A percentile compares a stretch with the other conserved stretches of the same genome.
These are phyloP conservation scores for Diplodia seriata DNA, from an alignment of 2,329 filamentous ascomycete genomes.

Conservation along the genomic window DNA sequence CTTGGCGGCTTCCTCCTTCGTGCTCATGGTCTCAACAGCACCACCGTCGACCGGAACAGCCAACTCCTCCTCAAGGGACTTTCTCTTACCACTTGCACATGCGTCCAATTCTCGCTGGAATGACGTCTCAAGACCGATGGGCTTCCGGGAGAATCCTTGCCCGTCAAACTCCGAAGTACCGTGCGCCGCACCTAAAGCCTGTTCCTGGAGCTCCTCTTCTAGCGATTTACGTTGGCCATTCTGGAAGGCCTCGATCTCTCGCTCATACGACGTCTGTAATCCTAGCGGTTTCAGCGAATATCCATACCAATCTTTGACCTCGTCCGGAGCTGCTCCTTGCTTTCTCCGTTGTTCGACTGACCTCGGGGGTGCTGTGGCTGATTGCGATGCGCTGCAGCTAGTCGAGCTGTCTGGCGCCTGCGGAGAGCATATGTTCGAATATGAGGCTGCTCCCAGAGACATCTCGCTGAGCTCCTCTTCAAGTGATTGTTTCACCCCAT, in stretches of 20 bases:
- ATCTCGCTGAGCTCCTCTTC: conserved; percentile 28
- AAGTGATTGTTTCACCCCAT: conserved; percentile 30
- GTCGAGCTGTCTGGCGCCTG: conserved; percentile 16
- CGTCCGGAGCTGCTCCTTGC: conserved; percentile 27
- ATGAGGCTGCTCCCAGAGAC: conserved; percentile 19
- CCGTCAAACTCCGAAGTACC: conserved; percentile 30
- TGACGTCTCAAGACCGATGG: conserved; percentile 35
- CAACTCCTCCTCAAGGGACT: conserved; percentile 31
- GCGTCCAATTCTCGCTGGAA: conserved; percentile 32
- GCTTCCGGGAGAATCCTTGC: conserved; percentile 33
- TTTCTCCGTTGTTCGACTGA: conserved; percentile 30
- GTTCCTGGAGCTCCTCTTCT: conserved; percentile 29
- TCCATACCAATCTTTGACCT: conserved; percentile 33
- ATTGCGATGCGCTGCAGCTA: conserved; percentile 2
- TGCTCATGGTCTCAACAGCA: conserved; percentile 21
- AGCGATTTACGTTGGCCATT: conserved; percentile 30
- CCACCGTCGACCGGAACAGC: conserved; percentile 24
- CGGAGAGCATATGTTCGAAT: conserved; percentile 15
- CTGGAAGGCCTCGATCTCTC: conserved; percentile 30
- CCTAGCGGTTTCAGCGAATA: conserved; percentile 36
- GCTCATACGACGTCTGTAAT: conserved; percentile 34
- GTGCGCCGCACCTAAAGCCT: conserved; percentile 4
- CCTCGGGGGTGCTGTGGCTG: conserved; percentile 24
- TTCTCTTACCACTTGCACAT: conserved; percentile 22
- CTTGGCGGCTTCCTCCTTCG: conserved; percentile 16